Percentiles rank a stretch among this genome's conserved stretches.
Conservation (phyloP, 805 yeast genomes). For the Starmera amethionina region DNA sequence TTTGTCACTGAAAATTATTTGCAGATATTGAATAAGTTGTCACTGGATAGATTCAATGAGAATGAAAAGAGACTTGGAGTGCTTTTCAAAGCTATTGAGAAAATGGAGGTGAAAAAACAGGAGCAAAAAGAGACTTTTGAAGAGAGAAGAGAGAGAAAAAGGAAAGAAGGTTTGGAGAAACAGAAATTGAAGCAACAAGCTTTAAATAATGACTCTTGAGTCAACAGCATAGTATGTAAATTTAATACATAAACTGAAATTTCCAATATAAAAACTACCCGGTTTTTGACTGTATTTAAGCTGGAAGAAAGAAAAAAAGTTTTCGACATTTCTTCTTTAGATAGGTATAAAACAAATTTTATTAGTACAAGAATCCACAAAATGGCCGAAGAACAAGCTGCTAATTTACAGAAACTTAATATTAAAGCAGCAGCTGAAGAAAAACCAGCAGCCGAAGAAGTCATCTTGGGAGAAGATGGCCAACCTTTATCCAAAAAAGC, state of each 20-base stretch:
- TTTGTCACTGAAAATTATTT: constrained; percentile 48
- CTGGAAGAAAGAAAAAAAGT: background rate
- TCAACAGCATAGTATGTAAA: background rate
- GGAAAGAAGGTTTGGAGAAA: constrained; percentile 31
- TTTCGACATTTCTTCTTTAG: too few relatives aligned
- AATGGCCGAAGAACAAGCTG: background rate
- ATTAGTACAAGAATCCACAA: too few relatives aligned
- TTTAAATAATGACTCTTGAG: background rate
- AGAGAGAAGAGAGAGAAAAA: constrained; percentile 44
- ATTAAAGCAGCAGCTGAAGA: background rate
- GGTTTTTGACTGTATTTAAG: background rate
- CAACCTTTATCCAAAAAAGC: constrained; percentile 90
- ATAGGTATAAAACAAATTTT: too few relatives aligned
- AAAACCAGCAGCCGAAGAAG: background rate
- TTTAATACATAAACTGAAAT: too few relatives aligned
- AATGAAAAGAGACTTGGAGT: constrained; percentile 47
- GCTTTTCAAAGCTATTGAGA: constrained; percentile 32
- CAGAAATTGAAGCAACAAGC: constrained; percentile 11
- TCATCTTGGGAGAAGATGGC: constrained; percentile 53
- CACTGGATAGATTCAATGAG: constrained; percentile 56
- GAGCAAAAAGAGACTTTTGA: constrained; percentile 39
- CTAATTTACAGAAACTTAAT: constrained; percentile 1
- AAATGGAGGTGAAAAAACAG: constrained; percentile 12
- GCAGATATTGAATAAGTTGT: constrained; percentile 38
- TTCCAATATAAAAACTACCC: background rate